Evolutionary conservation across 306 rosid species (phyloP).

Genomic region (Spatholobus suberectus): DNA sequence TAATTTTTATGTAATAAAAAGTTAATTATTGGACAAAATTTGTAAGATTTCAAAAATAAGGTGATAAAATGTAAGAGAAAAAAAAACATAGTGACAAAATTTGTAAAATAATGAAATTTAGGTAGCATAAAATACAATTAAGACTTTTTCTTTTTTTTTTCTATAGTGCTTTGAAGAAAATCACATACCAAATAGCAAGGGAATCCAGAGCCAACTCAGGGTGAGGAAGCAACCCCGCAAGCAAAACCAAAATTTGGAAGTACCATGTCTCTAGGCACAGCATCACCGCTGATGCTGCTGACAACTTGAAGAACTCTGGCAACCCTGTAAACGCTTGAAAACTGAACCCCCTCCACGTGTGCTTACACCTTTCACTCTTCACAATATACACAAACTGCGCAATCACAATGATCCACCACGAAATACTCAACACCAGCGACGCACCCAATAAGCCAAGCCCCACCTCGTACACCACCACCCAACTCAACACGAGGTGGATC

Average conservation of each 20-base stretch:
- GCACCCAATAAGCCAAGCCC: slow-evolving; percentile 77
- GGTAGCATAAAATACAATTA: too few species aligned
- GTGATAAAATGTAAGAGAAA: too few species aligned
- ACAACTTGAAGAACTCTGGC: slow-evolving; percentile 62
- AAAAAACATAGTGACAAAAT: too few species aligned
- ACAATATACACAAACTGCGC: slow-evolving; percentile 72
- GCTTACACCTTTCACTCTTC: slow-evolving; percentile 62
- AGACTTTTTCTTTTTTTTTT: too few species aligned
- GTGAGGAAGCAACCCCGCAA: slow-evolving; percentile 73
- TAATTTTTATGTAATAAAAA: too few species aligned
- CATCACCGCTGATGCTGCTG: slow-evolving; percentile 84
- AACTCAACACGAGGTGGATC: slow-evolving; percentile 59
- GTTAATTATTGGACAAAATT: too few species aligned
- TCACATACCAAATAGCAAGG: slow-evolving; percentile 70
- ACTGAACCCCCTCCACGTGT: slow-evolving; percentile 68
- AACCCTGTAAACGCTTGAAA: slow-evolving; percentile 62
- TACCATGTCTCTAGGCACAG: slow-evolving; percentile 84
- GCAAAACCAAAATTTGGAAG: slow-evolving; percentile 71
- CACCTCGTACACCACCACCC: slow-evolving; percentile 59
- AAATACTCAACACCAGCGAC: slow-evolving; percentile 64
- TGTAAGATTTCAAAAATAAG: too few species aligned
- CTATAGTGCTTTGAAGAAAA: too few species aligned
- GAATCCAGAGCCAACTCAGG: slow-evolving; percentile 82
- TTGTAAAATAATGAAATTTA: too few species aligned
- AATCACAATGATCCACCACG: slow-evolving; percentile 84